phyloP scores from a whole-genome alignment of 1,139 yeast species.

The Debaryomycetaceae sp. region DNA sequence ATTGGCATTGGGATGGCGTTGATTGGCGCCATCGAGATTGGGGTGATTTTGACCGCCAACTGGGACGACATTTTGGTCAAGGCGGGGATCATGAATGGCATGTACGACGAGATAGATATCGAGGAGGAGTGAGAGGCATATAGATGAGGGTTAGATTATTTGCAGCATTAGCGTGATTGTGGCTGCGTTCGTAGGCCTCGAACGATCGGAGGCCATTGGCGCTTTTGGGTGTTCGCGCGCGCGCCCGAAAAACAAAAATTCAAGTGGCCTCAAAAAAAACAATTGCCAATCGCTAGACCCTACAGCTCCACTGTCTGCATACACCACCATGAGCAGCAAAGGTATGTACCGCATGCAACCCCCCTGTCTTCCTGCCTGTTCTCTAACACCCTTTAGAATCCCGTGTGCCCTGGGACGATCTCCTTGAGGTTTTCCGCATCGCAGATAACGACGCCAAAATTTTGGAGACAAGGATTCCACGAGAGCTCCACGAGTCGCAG shows the following conservation, averaged over 20 bases:
- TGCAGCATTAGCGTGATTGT: no score
- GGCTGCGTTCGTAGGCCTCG: no score
- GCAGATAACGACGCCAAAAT: conserved; percentile 32
- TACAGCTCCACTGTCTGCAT: no score
- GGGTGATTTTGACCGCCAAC: conserved; percentile 33
- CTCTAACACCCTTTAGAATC: not conserved
- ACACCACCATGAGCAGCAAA: conserved; percentile 1
- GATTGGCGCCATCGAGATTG: conserved; percentile 60
- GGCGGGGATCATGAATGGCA: conserved; percentile 24
- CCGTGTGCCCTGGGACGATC: conserved; percentile 10
- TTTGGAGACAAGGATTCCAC: conserved; percentile 38
- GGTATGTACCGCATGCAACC: not conserved
- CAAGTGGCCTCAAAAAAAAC: no score
- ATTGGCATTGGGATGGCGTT: conserved; percentile 70
- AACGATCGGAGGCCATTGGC: no score
- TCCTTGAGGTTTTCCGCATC: conserved; percentile 24
- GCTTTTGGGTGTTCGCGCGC: no score
- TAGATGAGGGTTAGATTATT: not conserved
- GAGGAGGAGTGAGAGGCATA: conserved; percentile 2
- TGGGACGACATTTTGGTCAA: conserved; percentile 38
- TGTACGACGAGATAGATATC: conserved; percentile 13
- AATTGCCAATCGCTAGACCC: no score
- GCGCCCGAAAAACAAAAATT: no score
- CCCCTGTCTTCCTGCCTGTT: not conserved
- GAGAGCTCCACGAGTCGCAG: conserved; percentile 36